A percentile compares a stretch with the other conserved stretches of the same genome.
These are phyloP conservation scores for Phylloporus arenicola DNA, from an alignment of 768 basidiomycete genomes.

Conservation along the genomic window DNA sequence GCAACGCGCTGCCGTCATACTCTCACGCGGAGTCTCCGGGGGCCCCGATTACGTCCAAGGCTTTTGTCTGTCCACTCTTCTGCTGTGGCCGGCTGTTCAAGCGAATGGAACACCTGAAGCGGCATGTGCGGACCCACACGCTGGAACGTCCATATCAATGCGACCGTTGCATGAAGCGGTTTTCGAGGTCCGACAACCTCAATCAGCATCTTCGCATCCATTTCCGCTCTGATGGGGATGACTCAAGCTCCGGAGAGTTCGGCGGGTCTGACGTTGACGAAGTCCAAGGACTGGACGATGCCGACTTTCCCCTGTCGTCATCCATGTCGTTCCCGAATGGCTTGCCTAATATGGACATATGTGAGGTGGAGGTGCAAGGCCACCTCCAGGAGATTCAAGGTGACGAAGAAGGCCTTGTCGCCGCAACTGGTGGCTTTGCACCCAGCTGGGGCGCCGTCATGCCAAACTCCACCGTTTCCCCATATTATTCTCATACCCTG, in stretches of 20 bases:
- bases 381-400: slow-evolving; percentile 51
- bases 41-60: slow-evolving; percentile 45
- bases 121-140: slow-evolving; percentile 85
- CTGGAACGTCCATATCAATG: slow-evolving; percentile 83
- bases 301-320: slow-evolving; percentile 19
- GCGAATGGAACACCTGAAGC: slow-evolving; percentile 85
- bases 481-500: slow-evolving; percentile 22
- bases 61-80: slow-evolving; percentile 77
- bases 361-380: slow-evolving; percentile 56
- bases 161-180: slow-evolving; percentile 68
- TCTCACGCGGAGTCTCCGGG: slow-evolving; percentile 20
- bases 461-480: slow-evolving; percentile 14
- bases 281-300: slow-evolving; percentile 34
- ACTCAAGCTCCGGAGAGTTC: slow-evolving; percentile 23
- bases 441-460: slow-evolving; percentile 12
- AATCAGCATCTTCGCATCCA: slow-evolving; percentile 85
- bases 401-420: slow-evolving; percentile 52
- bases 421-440: slow-evolving; percentile 21
- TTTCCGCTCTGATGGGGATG: slow-evolving; percentile 30
- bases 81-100: slow-evolving; percentile 86
- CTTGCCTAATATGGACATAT: slow-evolving; percentile 47
- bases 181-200: slow-evolving; percentile 86
- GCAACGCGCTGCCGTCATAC: slow-evolving; percentile 15
- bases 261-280: slow-evolving; percentile 30
- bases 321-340: slow-evolving; percentile 26